Evolutionary conservation across 352 stramenopile species (phyloP), one percentile per base, ranked within the genome.

Genomic region (Phytophthora foliorum): DNA sequence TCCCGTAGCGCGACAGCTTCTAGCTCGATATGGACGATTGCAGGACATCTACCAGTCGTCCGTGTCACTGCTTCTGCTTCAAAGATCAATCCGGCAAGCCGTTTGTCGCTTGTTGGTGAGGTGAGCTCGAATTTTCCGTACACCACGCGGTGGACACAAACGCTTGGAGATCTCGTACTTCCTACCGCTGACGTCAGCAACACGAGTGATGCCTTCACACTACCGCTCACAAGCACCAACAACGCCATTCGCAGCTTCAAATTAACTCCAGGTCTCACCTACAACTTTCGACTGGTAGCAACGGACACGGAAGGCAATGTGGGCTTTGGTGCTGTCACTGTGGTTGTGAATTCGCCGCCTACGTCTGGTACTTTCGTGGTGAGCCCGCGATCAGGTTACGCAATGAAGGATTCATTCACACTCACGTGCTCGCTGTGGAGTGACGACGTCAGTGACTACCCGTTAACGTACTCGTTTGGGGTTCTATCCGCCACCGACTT

Each of bases 111-210:
- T 5, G 66, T 54, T 1, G 72, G 67, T 1, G 54, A 57, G 0
- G 75, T 93, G 19, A 77, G 50, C 41, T 93, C 86, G 14, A 72
- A 85, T 27, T 94, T 92, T 45, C 86, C 84, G n/a, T 91, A 78
- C 59, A 83, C 67, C 0, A 57, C 67, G 1, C 66, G 73, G 1
- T 94, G 86, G 86, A 55, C 72, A 0, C 77, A 94, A 72, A 74
- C 78, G 0, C 62, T 89, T 42, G 86, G 86, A 25, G 84, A 94
- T 39, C 60, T 94, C 4, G 61, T 58, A 1, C 58, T 92, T 10
- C 72, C 80, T 0, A 58, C 52, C 36, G 52, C 64, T 9, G 50
- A 51, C 3, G 64, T 57, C 0, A 71, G 62, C 10, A 82, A 84
- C 21, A 67, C 59, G 0, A 79, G 71, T 55, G 65, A 67, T 10